These are phyloP conservation scores for Pichia sp. DNA, from an alignment of 1,139 yeast species.

Conservation along the genomic window DNA sequence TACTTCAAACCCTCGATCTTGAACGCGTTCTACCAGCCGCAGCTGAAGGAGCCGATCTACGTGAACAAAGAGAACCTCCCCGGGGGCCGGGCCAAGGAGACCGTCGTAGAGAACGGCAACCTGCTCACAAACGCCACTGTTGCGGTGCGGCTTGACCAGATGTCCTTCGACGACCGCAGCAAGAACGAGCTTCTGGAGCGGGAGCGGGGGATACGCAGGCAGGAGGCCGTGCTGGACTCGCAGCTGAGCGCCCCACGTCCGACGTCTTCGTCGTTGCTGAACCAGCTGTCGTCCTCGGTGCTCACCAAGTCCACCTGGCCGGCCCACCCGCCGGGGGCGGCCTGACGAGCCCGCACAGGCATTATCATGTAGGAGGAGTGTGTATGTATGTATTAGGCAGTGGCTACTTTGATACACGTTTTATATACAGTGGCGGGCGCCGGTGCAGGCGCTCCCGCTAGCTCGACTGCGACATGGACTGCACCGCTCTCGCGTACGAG, in stretches of 20 bases:
- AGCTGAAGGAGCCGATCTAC: constrained; percentile 24
- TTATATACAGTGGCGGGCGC: constrained; percentile 13
- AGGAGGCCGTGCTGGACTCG: constrained; percentile 1
- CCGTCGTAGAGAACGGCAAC: neutral
- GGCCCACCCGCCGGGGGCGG: neutral
- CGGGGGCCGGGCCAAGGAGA: neutral
- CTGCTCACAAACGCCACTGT: constrained; percentile 7
- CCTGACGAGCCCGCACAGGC: too few species aligned
- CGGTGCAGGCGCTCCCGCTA: too few species aligned
- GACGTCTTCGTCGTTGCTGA: neutral
- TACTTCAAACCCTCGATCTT: constrained; percentile 25
- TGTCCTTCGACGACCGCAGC: constrained; percentile 15
- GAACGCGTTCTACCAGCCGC: constrained; percentile 26
- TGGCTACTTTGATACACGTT: neutral
- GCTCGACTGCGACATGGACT: constrained; percentile 22
- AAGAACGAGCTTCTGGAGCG: constrained; percentile 6
- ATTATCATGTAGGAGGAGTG: too few species aligned
- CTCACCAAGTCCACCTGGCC: neutral
- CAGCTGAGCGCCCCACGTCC: neutral
- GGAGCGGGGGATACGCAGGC: constrained; percentile 7
- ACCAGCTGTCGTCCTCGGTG: constrained; percentile 1
- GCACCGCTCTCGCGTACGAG: constrained; percentile 42
- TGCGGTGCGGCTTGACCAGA: constrained; percentile 16
- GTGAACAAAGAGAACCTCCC: constrained; percentile 8
- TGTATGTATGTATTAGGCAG: neutral